Percentiles rank a stretch among this genome's conserved stretches.
These are phyloP conservation scores for Elongisporangium undulatum DNA, from an alignment of 352 stramenopile genomes.

Conservation along the genomic window DNA sequence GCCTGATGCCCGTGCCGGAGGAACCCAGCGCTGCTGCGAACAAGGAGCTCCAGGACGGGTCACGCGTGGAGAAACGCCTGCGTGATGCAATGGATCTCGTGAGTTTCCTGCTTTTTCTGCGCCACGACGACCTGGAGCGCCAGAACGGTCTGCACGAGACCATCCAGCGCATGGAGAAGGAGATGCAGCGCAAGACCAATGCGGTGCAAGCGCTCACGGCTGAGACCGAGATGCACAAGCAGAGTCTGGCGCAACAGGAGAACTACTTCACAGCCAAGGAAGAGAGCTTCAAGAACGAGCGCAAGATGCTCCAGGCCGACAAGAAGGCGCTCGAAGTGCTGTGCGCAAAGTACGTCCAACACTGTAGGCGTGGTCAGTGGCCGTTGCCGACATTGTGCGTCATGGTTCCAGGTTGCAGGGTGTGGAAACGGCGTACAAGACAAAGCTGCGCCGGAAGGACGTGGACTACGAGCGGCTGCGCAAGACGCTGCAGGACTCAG, in stretches of 20 bases:
- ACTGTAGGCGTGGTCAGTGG: not conserved
- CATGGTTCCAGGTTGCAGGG: conserved; percentile 41
- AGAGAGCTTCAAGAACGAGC: conserved; percentile 37
- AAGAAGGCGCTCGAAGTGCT: conserved; percentile 69
- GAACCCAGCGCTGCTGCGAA: not conserved
- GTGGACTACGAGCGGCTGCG: conserved; percentile 68
- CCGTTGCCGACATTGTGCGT: conserved; percentile 3
- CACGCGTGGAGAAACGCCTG: conserved; percentile 27
- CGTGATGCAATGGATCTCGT: conserved; percentile 63
- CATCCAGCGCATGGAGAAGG: conserved; percentile 34
- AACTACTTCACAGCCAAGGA: conserved; percentile 67
- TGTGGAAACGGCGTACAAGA: conserved; percentile 69
- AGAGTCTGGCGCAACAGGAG: conserved; percentile 49
- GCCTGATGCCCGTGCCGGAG: conserved; percentile 1
- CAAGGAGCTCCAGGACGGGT: conserved; percentile 13
- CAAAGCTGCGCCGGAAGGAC: conserved; percentile 70
- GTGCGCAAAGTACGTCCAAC: conserved; percentile 34
- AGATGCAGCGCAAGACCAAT: conserved; percentile 46
- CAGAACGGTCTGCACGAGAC: conserved; percentile 48
- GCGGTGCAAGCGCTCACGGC: conserved; percentile 32
- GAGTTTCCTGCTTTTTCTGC: conserved; percentile 57
- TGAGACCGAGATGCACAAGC: conserved; percentile 44
- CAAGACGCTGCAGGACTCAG: conserved; percentile 62
- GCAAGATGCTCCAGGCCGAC: conserved; percentile 46
- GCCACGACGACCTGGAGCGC: conserved; percentile 44